phyloP scores from a whole-genome alignment of 202 grass and related monocot species.

The Eragrostis tef region DNA sequence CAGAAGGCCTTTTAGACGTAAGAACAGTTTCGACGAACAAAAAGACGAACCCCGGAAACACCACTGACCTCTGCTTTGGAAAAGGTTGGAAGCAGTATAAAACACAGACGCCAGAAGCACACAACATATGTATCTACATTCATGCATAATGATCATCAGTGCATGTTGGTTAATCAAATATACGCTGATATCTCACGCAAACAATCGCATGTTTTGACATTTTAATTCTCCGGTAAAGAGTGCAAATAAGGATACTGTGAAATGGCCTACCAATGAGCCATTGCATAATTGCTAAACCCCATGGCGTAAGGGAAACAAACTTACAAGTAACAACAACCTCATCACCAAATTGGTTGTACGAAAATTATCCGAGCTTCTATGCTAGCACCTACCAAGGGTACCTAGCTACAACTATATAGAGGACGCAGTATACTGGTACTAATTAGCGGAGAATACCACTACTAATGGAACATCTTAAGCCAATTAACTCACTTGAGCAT shows the following conservation, averaged over 20 bases:
- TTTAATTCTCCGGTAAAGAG: conserved; percentile 9
- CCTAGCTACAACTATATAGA: conserved; percentile 51
- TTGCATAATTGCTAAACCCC: conserved; percentile 14
- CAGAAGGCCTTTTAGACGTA: background rate
- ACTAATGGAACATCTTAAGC: conserved; percentile 25
- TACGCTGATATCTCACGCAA: conserved; percentile 6
- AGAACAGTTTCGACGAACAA: background rate
- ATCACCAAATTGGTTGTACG: conserved; percentile 12
- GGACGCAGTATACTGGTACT: conserved; percentile 30
- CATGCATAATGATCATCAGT: background rate
- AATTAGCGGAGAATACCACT: conserved; percentile 22
- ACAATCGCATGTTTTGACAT: background rate
- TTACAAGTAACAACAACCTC: conserved; percentile 30
- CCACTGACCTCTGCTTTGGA: background rate
- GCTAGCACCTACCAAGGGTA: conserved; percentile 43
- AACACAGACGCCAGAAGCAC: background rate
- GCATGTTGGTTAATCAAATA: background rate
- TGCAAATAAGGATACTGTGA: background rate
- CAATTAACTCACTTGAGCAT: conserved; percentile 37
- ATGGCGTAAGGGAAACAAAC: conserved; percentile 30
- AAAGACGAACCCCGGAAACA: background rate
- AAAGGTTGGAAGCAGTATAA: background rate
- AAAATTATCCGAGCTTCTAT: conserved; percentile 43
- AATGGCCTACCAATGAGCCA: conserved; percentile 23
- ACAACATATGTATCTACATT: background rate